phyloP scores from a whole-genome alignment of 306 rosid species.

The Cicer arietinum region DNA sequence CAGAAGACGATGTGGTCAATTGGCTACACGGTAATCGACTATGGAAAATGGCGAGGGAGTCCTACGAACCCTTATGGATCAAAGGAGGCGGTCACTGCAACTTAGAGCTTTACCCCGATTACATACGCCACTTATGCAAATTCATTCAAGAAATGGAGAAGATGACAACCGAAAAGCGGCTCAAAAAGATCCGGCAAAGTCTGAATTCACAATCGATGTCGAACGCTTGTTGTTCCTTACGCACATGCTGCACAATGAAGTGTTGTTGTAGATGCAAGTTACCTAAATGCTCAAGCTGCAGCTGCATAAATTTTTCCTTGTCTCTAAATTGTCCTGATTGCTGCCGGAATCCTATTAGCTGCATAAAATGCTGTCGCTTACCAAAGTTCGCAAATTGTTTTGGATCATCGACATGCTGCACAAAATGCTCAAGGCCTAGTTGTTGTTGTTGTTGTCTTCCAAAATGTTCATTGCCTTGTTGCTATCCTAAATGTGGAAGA shows the following conservation, averaged over 20 bases:
- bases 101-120: conserved; percentile 97
- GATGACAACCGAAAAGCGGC: conserved; percentile 72
- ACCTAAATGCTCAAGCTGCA: conserved; percentile 45
- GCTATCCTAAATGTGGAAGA: conserved; percentile 47
- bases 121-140: conserved; percentile 84
- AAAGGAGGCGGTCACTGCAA: conserved; percentile 99
- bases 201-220: conserved; percentile 46
- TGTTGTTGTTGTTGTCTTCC: conserved; percentile 35
- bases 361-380: conserved; percentile 50
- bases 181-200: conserved; percentile 67
- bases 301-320: conserved; percentile 53
- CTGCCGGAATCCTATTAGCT: conserved; percentile 46
- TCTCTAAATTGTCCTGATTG: conserved; percentile 52
- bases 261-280: conserved; percentile 51
- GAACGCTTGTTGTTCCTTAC: not conserved
- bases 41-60: conserved; percentile 88
- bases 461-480: conserved; percentile 52
- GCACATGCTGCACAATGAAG: conserved; percentile 55
- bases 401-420: conserved; percentile 48
- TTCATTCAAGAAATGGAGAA: conserved; percentile 89
- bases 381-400: conserved; percentile 52
- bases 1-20: conserved; percentile 94
- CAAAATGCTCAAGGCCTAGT: conserved; percentile 36
- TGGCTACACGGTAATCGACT: conserved; percentile 89
- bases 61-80: conserved; percentile 95